Base-by-base conservation (phyloP, 257 asterid genomes). In the Solanum sejunctum region DNA sequence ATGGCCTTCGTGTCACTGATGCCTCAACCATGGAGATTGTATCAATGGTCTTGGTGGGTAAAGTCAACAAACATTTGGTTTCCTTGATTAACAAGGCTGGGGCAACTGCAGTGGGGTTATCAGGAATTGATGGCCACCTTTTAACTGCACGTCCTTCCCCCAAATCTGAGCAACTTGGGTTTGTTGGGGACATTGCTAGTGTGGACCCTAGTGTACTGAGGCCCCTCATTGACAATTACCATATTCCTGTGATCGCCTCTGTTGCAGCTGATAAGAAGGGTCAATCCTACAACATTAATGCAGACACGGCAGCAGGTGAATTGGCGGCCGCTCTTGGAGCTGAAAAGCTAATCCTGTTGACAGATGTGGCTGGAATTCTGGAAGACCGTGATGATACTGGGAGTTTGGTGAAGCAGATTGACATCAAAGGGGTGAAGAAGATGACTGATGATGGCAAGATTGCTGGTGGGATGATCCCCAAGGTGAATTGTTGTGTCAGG, bases 381-480 rank as follows among this genome's bases (percentile, higher is more conserved):
- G 91, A 89, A 85, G 89, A 95, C 83, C 88, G 89, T 20, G 85
- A 92, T 43, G 89, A 92, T 60, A 92, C 95, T 0, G 90, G 88
- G 81, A 95, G 96, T 84, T 83, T 95, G 91, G 95, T 93, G 92
- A 95, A 87, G 90, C 89, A 95, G 83, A 87, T 93, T 5, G 93
- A 95, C 84, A 92, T 93, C 78, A 93, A 89, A 89, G 98, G 95
- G 82, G 95, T 92, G 92, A 92, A 92, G 90, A 89, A 86, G 90
- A 92, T 93, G 98, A 88, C 90, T 60, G 91, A 89, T 43, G 92
- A 90, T 1, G 94, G 97, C 3, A 89, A 89, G 89, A 89, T 95
- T 51, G 95, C 86, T 1, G 96, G 98, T 80, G 98, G 98, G 87
- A 93, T 95, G 98, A 92, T 95, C 63, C 98, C 98, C 0, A 93